Evolutionary conservation across 2,329 filamentous ascomycete genomes (phyloP), one percentile per base, ranked within the genome.

Genomic region (Penicillium sp.): DNA sequence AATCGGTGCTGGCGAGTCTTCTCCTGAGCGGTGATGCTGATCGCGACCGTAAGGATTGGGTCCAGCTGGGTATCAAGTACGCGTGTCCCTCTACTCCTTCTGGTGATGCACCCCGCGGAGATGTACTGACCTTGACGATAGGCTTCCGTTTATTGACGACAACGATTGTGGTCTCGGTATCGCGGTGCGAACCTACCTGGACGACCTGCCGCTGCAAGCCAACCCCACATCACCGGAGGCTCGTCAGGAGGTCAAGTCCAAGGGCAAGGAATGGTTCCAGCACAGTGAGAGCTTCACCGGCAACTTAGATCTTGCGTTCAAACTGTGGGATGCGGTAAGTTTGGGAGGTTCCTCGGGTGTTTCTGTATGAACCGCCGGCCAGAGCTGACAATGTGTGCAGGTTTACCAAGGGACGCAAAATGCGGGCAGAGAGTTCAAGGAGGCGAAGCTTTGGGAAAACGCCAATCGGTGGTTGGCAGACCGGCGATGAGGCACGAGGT

Each of bases 11-110:
- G 18, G 84, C 84, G 5, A 85, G 86, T 28, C 81, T 95, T 74
- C 84, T 96, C 57, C 76, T 96, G 61, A 84, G 84, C 58, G 88
- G 84, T 5, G 88, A 94, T 61, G 86, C 84, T 18, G 78, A 86
- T 49, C 81, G 90, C 35, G 80, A 85, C 49, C 77, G 83, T 47
- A 74, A 79, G 9, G 84, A 88, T 62, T 79, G 82, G 66, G 72
- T 82, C 46, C 79, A 85, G 40, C 76, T 97, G 49, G 84, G 84
- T 55, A 79, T 87, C 56, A 81, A 80, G 88, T 91, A 76, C 63
- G 80, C 70, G 13, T 12, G 18, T 36, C 33, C 7, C 9, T 28
- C 13, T 12, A 29, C 7, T 6, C 6, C 24, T n/a, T 13, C 34
- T n/a, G 18, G 9, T 26, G 18, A 29, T 26, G 32, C 34, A 25